Base-by-base conservation (phyloP, 2,329 filamentous ascomycete species). In the Teratosphaeria nubilosa region DNA sequence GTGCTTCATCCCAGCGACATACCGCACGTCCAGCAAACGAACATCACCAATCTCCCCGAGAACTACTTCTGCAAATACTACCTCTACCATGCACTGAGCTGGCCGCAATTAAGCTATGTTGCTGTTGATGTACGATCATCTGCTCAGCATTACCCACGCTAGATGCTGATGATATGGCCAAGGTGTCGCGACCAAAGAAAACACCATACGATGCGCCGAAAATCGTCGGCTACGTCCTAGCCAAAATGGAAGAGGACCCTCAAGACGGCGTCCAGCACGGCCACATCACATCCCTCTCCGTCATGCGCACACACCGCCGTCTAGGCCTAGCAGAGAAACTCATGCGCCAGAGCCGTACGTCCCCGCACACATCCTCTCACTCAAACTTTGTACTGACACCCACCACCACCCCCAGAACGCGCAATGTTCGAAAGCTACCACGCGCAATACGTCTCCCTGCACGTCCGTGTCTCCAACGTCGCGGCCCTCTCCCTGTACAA, bases 61-160 rank as follows among this genome's bases (percentile, higher is more conserved):
- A 99, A 99, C 81, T 99, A 99, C 83, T 97, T 97, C 75, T 89
- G 96, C 77, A 99, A 99, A 82, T 99, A 99, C 82, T 99, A 99
- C 80, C 86, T 99, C 70, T 99, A 99, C 83, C 94, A 99, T 77
- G 91, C 92, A 16, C 85, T 97, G 65, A 95, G 91, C 68, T 99
- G 94, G 94, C 94, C 94, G 52, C 92, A 97, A 77, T 85, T 99
- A 64, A 92, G 87, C 76, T 97, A 91, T 76, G 92, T 99, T 58
- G 94, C 94, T 66, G 91, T 99, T 68, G 92, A 97, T 74, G 77
- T 79, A 65, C 69, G 75, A 73, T 16, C 30, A 6, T 53, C 30
- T 20, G 41, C 41, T 20, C 20, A 48, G 30, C 50, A 32, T 54
- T 13, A 5, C 31, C 16, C 27, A 25, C 30, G n/a, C 11, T 4